Conservation (phyloP, 1,284 basidiomycete species). For the Ustilago bromivora region DNA sequence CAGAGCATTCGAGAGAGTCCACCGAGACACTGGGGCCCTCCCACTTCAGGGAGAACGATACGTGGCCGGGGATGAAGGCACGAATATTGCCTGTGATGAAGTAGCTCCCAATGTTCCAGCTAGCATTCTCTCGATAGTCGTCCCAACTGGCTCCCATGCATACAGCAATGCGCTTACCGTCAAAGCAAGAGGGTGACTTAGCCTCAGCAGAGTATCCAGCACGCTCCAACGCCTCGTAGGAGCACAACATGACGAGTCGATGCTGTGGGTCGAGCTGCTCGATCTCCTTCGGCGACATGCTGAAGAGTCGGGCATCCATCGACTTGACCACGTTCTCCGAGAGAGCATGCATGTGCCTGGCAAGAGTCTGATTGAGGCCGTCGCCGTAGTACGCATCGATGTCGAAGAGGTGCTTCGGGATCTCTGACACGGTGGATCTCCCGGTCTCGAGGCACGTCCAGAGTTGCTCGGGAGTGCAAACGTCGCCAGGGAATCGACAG, state of each 20-base stretch:
- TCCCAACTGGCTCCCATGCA: constrained; percentile 52
- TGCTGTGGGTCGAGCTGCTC: constrained; percentile 58
- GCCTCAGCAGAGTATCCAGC: constrained; percentile 46
- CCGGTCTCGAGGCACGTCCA: constrained; percentile 51
- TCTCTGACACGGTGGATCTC: constrained; percentile 34
- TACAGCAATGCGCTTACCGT: constrained; percentile 43
- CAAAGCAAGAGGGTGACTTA: constrained; percentile 45
- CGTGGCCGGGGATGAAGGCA: constrained; percentile 53
- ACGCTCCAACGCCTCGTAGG: constrained; percentile 51
- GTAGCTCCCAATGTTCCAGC: constrained; percentile 52
- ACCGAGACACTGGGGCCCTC: constrained; percentile 48
- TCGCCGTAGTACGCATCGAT: constrained; percentile 45
- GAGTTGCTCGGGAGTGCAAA: constrained; percentile 41
- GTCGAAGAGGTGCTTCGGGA: constrained; percentile 51
- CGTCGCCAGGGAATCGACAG: constrained; percentile 53
- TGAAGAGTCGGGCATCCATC: constrained; percentile 55
- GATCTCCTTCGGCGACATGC: constrained; percentile 54
- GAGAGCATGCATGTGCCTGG: constrained; percentile 49
- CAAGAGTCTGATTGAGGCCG: constrained; percentile 44
- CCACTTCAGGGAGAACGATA: constrained; percentile 46
- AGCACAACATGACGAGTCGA: constrained; percentile 47
- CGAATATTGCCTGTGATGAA: constrained; percentile 58
- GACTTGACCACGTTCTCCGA: constrained; percentile 35
- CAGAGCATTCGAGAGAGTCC: constrained; percentile 47
- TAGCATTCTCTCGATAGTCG: constrained; percentile 58